phyloP scores from a whole-genome alignment of 176 grass and related monocot species.

The Eremochloa ophiuroides region DNA sequence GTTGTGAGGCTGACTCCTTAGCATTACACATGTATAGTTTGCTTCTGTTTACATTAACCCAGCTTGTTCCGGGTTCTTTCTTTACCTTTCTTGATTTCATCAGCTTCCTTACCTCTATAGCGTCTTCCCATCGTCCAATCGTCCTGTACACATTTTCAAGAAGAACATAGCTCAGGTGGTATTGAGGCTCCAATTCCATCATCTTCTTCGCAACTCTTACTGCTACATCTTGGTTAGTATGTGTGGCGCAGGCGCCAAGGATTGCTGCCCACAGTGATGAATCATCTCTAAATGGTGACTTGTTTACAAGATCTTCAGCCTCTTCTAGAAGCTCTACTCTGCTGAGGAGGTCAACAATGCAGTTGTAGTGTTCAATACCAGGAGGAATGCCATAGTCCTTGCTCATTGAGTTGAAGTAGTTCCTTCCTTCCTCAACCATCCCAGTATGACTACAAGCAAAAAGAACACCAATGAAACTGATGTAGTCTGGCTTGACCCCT shows the following conservation, averaged over 20 bases:
- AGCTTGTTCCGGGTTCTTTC: conserved; percentile 67
- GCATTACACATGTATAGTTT: neutral
- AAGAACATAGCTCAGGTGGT: conserved; percentile 85
- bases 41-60: conserved; percentile 46
- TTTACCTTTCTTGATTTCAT: conserved; percentile 62
- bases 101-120: conserved; percentile 61
- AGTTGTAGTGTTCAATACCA: conserved; percentile 84
- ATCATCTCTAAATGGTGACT: conserved; percentile 45
- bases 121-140: conserved; percentile 70
- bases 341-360: conserved; percentile 87
- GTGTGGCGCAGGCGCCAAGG: conserved; percentile 60
- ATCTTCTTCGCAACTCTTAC: conserved; percentile 76
- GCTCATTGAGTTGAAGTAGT: conserved; percentile 65
- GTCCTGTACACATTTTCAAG: conserved; percentile 84
- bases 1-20: neutral
- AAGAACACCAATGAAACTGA: conserved; percentile 76
- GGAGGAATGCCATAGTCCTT: conserved; percentile 47
- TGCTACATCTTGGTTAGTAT: conserved; percentile 57
- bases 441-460: conserved; percentile 81
- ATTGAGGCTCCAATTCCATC: conserved; percentile 66
- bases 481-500: conserved; percentile 56
- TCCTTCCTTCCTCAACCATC: conserved; percentile 66
- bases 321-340: conserved; percentile 77
- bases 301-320: conserved; percentile 79
- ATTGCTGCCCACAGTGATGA: conserved; percentile 67